Percentiles rank a stretch among this genome's conserved stretches.
phyloP scores from a whole-genome alignment of 2,329 filamentous ascomycete genomes.

The Myrmaecium sp. region DNA sequence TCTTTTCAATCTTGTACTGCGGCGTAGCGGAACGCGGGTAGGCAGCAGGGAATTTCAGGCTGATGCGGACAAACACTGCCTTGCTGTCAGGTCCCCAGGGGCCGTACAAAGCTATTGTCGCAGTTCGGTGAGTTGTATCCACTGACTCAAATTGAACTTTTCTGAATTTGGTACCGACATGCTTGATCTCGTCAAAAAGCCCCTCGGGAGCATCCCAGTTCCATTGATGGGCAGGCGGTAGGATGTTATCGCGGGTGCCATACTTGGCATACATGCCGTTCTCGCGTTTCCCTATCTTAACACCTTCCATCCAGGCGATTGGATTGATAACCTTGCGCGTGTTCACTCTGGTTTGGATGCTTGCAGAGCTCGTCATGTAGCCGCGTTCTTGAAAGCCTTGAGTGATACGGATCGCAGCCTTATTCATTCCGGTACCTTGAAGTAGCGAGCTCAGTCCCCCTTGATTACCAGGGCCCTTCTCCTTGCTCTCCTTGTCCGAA shows the following conservation, averaged over 20 bases:
- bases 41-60: constrained; percentile 38
- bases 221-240: constrained; percentile 5
- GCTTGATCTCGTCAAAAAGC: constrained; percentile 43
- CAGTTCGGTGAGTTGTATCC: constrained; percentile 35
- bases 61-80: constrained; percentile 38
- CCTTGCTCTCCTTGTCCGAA: constrained; percentile 3
- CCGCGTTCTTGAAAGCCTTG: constrained; percentile 20
- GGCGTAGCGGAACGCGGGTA: constrained; percentile 36
- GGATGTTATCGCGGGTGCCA: constrained; percentile 7
- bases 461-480: constrained; percentile 1
- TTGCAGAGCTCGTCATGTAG: constrained; percentile 30
- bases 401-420: constrained; percentile 6
- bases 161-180: constrained; percentile 42
- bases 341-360: constrained; percentile 30
- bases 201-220: constrained; percentile 27
- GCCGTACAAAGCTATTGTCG: constrained; percentile 40
- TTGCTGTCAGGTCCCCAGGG: constrained; percentile 39
- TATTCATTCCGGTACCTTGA: constrained; percentile 9
- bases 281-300: constrained; percentile 36
- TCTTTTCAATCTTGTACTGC: constrained; percentile 38
- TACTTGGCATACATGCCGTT: constrained; percentile 8
- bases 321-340: constrained; percentile 36
- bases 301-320: constrained; percentile 48
- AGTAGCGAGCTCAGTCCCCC: constrained; percentile 7
- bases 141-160: constrained; percentile 44